Base-by-base conservation (phyloP, 495 filamentous ascomycete species). In the Hyaloscypha bicolor region DNA sequence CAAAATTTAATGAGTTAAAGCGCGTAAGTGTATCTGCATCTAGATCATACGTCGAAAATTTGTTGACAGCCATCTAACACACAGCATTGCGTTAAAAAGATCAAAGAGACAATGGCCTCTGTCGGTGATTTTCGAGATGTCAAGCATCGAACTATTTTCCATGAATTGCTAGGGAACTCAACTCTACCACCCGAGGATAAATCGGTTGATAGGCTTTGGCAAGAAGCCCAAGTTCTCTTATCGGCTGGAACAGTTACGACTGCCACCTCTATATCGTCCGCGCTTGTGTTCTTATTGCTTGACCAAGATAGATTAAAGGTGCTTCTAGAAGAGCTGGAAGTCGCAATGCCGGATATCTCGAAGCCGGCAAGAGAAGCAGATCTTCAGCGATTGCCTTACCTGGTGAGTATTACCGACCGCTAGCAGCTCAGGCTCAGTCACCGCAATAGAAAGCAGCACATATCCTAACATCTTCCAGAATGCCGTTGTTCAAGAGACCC, bases 221-320 rank as follows among this genome's bases (percentile, higher is more conserved):
- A 70, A 2, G 77, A 81, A 66, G 75, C 71, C 19, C 60, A 69
- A 22, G 42, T 52, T 12, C 29, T 78, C 25, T 42, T 74, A 1
- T 69, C 68, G 29, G 78, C 77, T 4, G 78, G 78, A 1, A 72
- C 76, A 19, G 77, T 77, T 51, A 79, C 77, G 11, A 79, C 77
- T 4, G 70, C 64, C 2, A 70, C 59, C 60, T 37, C 69, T 2
- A 52, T 80, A 9, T 70, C 74, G 4, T 63, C 68, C 19, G 75
- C 74, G 19, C 65, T 74, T 3, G 76, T 71, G 33, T 66, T 77
- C 55, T 65, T 79, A 14, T 63, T 79, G 3, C 66, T 66, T 2
- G 71, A 80, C 66, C 73, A 72, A 9, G 31, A 59, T 0, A 71
- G 71, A 29, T 35, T 66, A 12, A 21, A 37, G 16, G 62, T 67